Evolutionary conservation across 176 grass and related monocot species (phyloP).

Genomic region (Neostapfia colusana): DNA sequence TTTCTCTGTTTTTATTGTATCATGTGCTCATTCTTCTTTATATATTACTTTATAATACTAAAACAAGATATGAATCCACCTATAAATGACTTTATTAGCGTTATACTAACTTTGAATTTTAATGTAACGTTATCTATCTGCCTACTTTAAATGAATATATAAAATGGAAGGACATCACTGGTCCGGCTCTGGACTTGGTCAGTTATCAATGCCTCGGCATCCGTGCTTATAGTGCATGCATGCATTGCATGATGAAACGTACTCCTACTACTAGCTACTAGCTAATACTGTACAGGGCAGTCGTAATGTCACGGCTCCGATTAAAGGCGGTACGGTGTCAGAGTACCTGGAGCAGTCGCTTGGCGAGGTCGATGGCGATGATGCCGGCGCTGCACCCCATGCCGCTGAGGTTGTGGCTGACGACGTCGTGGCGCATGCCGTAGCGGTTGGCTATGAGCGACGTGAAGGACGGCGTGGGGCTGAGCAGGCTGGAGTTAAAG

Average conservation of each 20-base stretch:
- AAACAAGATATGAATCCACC: too few relatives aligned
- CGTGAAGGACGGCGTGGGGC: constrained; percentile 76
- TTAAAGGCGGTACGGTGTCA: background rate
- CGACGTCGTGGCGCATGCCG: constrained; percentile 47
- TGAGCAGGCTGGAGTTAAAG: constrained; percentile 88
- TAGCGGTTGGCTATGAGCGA: constrained; percentile 75
- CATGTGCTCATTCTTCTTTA: too few relatives aligned
- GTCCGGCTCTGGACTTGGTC: too few relatives aligned
- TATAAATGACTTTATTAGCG: too few relatives aligned
- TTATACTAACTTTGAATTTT: too few relatives aligned
- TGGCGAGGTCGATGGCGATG: constrained; percentile 86
- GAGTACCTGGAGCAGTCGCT: constrained; percentile 81
- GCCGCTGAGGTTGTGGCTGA: constrained; percentile 82
- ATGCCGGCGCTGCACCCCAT: constrained; percentile 97
- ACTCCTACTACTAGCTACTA: too few relatives aligned
- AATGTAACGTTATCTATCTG: too few relatives aligned
- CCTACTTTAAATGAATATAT: too few relatives aligned
- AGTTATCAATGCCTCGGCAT: background rate
- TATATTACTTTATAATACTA: too few relatives aligned
- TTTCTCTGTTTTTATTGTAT: too few relatives aligned
- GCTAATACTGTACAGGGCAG: background rate
- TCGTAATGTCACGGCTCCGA: too few relatives aligned
- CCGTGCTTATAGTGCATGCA: background rate
- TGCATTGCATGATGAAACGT: background rate
- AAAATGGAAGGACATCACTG: too few relatives aligned